A percentile compares a stretch with the other conserved stretches of the same genome.
phyloP scores from a whole-genome alignment of 208 protist genomes.

The Lotmaria passim region DNA sequence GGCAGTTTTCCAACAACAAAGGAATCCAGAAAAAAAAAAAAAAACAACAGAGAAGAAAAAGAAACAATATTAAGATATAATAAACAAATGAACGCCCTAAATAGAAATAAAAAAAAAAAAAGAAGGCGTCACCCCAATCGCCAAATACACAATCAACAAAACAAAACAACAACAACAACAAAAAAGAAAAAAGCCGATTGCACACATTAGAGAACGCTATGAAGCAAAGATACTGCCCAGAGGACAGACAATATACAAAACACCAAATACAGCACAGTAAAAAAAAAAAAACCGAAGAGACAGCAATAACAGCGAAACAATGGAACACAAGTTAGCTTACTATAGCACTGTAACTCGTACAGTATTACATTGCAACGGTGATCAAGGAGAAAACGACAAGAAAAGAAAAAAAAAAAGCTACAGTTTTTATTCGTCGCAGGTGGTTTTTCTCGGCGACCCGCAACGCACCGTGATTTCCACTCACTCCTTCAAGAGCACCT shows the following conservation, averaged over 20 bases:
- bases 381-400: too few relatives aligned
- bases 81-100: neutral
- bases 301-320: neutral
- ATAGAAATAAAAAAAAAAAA: neutral
- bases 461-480: too few relatives aligned
- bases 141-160: neutral
- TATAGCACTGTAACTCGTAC: too few relatives aligned
- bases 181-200: too few relatives aligned
- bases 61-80: neutral
- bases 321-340: neutral
- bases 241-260: neutral
- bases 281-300: conserved; percentile 1
- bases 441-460: too few relatives aligned
- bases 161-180: neutral
- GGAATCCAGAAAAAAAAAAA: neutral
- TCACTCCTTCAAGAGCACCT: too few relatives aligned
- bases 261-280: neutral
- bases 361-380: too few relatives aligned
- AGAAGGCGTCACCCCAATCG: neutral
- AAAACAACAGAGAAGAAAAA: neutral
- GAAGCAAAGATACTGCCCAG: neutral
- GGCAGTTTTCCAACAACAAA: neutral
- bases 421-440: too few relatives aligned
- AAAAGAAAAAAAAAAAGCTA: too few relatives aligned
- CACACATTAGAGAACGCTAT: too few relatives aligned